Conservation (phyloP, 345 rosid species). For the Draba incana region DNA sequence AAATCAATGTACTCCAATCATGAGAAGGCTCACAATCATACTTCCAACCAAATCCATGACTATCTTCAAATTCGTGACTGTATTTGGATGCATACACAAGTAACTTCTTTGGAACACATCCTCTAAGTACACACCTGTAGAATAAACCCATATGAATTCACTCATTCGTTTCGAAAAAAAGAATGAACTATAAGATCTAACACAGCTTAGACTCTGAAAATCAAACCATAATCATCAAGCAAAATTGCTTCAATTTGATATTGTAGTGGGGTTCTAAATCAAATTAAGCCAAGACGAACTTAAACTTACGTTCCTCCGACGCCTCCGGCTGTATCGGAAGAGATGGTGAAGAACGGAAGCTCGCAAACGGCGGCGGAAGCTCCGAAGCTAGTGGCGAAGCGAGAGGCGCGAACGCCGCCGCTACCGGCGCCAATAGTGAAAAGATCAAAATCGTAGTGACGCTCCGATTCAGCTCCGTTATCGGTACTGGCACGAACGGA, state of each 20-base stretch:
- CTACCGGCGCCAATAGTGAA: constrained; percentile 97
- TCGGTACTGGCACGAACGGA: constrained; percentile 54
- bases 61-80: constrained; percentile 90
- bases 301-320: constrained; percentile 92
- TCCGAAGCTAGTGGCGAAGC: constrained; percentile 83
- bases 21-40: constrained; percentile 76
- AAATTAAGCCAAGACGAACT: neutral
- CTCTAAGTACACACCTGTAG: constrained; percentile 87
- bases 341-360: constrained; percentile 87
- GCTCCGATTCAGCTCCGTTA: constrained; percentile 63
- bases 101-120: constrained; percentile 96
- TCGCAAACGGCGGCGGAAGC: constrained; percentile 94
- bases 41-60: constrained; percentile 90
- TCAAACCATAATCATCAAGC: constrained; percentile 15
- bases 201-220: neutral
- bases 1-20: constrained; percentile 93
- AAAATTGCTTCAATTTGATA: constrained; percentile 11
- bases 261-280: neutral
- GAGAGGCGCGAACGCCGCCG: constrained; percentile 96
- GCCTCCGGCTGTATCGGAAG: constrained; percentile 92
- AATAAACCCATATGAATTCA: constrained; percentile 3
- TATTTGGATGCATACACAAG: constrained; percentile 88
- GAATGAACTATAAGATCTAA: neutral
- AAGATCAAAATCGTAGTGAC: constrained; percentile 83
- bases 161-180: neutral